Conservation (phyloP, 2,329 filamentous ascomycete genomes). For the Sclerotinia trifoliorum region DNA sequence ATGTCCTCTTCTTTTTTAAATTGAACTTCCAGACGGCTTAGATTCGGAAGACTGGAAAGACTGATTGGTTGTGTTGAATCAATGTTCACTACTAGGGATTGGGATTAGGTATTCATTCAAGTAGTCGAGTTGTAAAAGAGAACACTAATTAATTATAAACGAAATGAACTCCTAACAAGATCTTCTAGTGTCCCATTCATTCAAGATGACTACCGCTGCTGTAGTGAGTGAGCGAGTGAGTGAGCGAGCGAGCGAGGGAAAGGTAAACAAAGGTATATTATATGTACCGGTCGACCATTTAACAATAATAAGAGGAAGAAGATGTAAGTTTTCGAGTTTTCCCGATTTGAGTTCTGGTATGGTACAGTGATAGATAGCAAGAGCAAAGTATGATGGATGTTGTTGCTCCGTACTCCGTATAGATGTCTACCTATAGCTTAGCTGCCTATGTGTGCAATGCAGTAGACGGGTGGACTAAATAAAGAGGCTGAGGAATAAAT, state of each 20-base stretch:
- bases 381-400: background rate
- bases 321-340: too few species aligned
- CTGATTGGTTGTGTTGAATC: conserved; percentile 7
- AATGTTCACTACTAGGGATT: background rate
- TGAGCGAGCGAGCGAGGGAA: background rate
- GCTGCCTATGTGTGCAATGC: background rate
- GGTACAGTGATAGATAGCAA: background rate
- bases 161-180: conserved; percentile 9
- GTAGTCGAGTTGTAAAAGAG: background rate
- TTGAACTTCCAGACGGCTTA: background rate
- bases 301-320: too few species aligned
- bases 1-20: background rate
- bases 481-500: conserved; percentile 1
- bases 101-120: background rate
- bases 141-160: conserved; percentile 14
- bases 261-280: background rate
- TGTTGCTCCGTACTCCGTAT: background rate
- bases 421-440: background rate
- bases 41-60: conserved; percentile 8
- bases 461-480: background rate
- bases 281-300: too few species aligned
- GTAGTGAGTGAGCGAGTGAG: background rate
- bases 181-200: conserved; percentile 14
- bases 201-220: conserved; percentile 10
- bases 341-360: background rate